Evolutionary conservation across 1,139 yeast species (phyloP).

Genomic region (Yamadazyma blattariae): DNA sequence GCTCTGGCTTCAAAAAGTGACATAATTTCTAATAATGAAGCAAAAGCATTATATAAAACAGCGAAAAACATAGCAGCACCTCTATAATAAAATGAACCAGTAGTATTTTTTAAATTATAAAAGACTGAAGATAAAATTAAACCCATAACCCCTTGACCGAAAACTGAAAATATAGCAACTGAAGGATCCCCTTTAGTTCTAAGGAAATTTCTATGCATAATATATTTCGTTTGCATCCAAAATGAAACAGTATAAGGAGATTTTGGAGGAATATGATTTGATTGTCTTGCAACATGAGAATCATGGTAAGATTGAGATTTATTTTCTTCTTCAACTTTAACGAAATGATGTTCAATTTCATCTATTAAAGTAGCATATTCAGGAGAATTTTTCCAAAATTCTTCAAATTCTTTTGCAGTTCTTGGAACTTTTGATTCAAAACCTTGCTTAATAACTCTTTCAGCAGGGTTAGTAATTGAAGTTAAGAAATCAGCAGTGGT

Average conservation of each 20-base stretch:
- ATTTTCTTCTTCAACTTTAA: slow-evolving; percentile 14
- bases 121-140: slow-evolving; percentile 72
- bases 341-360: slow-evolving; percentile 34
- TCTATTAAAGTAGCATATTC: slow-evolving; percentile 36
- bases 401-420: slow-evolving; percentile 66
- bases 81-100: slow-evolving; percentile 58
- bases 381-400: slow-evolving; percentile 60
- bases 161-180: slow-evolving; percentile 54
- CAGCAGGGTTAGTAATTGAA: slow-evolving; percentile 53
- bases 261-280: slow-evolving; percentile 47
- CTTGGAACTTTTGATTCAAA: slow-evolving; percentile 62
- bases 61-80: slow-evolving; percentile 78
- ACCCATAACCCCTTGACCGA: slow-evolving; percentile 72
- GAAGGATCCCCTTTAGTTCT: slow-evolving; percentile 67
- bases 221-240: slow-evolving; percentile 59
- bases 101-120: slow-evolving; percentile 49
- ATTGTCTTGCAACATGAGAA: slow-evolving; percentile 57
- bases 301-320: slow-evolving; percentile 28
- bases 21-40: slow-evolving; percentile 71
- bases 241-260: slow-evolving; percentile 70
- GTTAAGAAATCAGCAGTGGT: slow-evolving; percentile 74
- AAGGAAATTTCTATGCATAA: slow-evolving; percentile 59
- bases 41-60: slow-evolving; percentile 71
- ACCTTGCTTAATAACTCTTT: slow-evolving; percentile 44
- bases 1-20: slow-evolving; percentile 71